Conservation (phyloP, 768 basidiomycete genomes). For the Neoboletus subvelutipes region DNA sequence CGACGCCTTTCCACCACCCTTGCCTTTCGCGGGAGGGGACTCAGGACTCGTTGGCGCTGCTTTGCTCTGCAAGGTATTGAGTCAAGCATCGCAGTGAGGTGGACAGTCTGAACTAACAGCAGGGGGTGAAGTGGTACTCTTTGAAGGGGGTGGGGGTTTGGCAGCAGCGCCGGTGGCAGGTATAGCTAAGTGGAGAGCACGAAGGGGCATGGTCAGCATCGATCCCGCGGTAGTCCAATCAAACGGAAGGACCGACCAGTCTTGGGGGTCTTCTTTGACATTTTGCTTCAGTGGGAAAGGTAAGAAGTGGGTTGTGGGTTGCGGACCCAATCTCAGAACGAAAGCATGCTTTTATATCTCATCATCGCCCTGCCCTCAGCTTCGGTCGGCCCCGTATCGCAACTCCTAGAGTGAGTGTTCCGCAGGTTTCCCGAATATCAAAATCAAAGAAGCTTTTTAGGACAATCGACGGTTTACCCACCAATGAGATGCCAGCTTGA, state of each 20-base stretch:
- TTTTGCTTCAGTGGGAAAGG: slow-evolving; percentile 12
- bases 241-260: slow-evolving; percentile 22
- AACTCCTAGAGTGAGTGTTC: slow-evolving; percentile 3
- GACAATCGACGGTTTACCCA: background rate
- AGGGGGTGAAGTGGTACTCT: slow-evolving; percentile 18
- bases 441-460: background rate
- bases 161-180: slow-evolving; percentile 6
- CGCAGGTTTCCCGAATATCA: slow-evolving; percentile 7
- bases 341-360: slow-evolving; percentile 22
- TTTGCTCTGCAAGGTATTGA: slow-evolving; percentile 20
- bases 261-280: slow-evolving; percentile 28
- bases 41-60: slow-evolving; percentile 19
- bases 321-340: background rate
- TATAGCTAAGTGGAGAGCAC: slow-evolving; percentile 6
- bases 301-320: background rate
- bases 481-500: slow-evolving; percentile 9
- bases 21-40: slow-evolving; percentile 28
- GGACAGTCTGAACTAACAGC: slow-evolving; percentile 8
- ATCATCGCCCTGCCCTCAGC: slow-evolving; percentile 30
- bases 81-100: background rate
- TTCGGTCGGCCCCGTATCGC: slow-evolving; percentile 20
- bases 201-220: slow-evolving; percentile 18
- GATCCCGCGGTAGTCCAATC: slow-evolving; percentile 1
- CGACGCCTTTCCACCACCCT: slow-evolving; percentile 23
- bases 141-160: slow-evolving; percentile 23